Evolutionary conservation across 164 flowering plant species (phyloP), one percentile per base, ranked within the genome.

Genomic region (Umbellularia californica): DNA sequence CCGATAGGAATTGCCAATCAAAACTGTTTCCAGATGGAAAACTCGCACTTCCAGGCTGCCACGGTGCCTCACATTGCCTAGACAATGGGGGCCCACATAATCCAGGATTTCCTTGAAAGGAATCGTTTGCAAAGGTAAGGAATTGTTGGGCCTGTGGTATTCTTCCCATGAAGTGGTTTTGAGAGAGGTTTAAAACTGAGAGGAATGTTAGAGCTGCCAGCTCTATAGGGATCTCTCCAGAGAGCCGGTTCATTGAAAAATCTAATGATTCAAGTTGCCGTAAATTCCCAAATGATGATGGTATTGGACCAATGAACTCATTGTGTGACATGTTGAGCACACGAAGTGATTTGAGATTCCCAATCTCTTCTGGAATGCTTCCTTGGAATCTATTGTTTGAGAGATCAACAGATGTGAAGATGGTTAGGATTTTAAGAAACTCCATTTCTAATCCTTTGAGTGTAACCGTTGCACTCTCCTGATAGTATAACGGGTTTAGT

Each of bases 1-100:
- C 69, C 35, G 80, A 13, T 70, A 84, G 81, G 80, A 80, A 83
- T 72, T 75, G 78, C 88, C 88, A 87, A 72, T 87, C 33, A 28
- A 25, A 67, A 27, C 10, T n/a, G 50, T 20, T 30, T 33, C 3
- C 22, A 5, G 47, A 35, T 35, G 47, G 47, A 6, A 28, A 11
- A 5, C 13, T 30, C 7, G 23, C 17, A 14, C 15, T 17, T 17
- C 6, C 47, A 7, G 47, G 47, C 47, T 35, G 11, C 47, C 47
- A 35, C 7, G 47, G 47, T 7, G 47, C 47, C 47, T 35, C 47
- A 23, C 76, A 74, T 24, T 51, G 19, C 28, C 3, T 58, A 17
- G 52, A n/a, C 66, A 75, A 17, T 55, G 72, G 79, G 4, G 15
- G 15, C 25, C 82, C 79, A 58, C 82, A 79, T 10, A 79, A 68